phyloP scores from a whole-genome alignment of 441 rosid genomes.

The Metrosideros polymorpha region DNA sequence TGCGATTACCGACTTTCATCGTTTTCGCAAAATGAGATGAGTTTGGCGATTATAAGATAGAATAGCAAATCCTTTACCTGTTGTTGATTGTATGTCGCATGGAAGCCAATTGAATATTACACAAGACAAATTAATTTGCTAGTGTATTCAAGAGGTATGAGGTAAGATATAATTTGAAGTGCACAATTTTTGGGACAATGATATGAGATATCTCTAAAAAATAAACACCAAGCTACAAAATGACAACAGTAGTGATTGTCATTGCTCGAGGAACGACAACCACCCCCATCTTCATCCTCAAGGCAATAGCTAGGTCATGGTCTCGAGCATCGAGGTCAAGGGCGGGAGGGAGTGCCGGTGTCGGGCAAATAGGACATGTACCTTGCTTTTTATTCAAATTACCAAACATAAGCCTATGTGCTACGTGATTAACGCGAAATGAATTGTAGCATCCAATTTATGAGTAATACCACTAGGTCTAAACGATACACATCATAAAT shows the following conservation, averaged over 20 bases:
- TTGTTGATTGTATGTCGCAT: fast-evolving
- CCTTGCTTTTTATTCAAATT: too few species aligned
- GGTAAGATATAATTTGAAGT: neutral
- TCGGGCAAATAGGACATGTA: fast-evolving
- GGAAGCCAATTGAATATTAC: fast-evolving
- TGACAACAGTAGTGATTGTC: fast-evolving
- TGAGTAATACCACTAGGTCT: neutral
- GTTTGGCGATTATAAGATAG: neutral
- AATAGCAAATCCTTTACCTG: fast-evolving
- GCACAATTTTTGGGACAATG: fast-evolving
- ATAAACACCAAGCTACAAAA: neutral
- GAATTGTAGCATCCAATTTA: neutral
- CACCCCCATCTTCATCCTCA: neutral
- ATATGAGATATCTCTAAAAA: fast-evolving
- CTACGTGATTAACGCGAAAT: neutral
- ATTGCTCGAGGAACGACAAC: fast-evolving
- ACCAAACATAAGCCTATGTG: too few species aligned
- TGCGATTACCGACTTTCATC: fast-evolving
- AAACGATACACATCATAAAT: neutral
- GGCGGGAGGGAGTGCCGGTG: too few species aligned
- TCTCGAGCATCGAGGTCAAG: neutral
- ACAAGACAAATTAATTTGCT: fast-evolving
- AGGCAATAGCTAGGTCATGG: neutral
- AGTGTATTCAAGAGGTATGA: neutral
- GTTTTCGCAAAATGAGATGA: neutral